phyloP scores from a whole-genome alignment of 352 stramenopile species.

The Elongisporangium anandrum region DNA sequence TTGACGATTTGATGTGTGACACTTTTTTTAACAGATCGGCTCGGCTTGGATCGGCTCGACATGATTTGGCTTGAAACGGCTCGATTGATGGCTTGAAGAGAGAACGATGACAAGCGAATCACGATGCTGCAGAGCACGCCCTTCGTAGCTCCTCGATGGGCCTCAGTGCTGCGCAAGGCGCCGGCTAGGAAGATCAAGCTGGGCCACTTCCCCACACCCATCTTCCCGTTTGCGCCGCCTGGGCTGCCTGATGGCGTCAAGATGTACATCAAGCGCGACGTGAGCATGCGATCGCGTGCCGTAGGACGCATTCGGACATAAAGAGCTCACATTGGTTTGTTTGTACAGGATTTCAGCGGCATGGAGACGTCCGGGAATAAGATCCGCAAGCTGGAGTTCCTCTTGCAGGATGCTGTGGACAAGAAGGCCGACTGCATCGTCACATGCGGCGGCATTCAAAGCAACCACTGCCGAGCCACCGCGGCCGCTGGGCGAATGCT shows the following conservation, averaged over 20 bases:
- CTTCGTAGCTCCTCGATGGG: conserved; percentile 61
- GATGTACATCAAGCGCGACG: conserved; percentile 85
- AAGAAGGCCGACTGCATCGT: conserved; percentile 85
- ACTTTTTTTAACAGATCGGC: background rate
- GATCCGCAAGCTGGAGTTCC: conserved; percentile 94
- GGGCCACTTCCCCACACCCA: conserved; percentile 79
- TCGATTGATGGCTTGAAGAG: no score
- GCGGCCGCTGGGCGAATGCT: conserved; percentile 85
- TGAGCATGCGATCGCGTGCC: conserved; percentile 8
- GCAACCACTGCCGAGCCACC: conserved; percentile 91
- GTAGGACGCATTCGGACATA: background rate
- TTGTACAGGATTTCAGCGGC: conserved; percentile 72
- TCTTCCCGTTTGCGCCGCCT: conserved; percentile 67
- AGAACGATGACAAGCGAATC: background rate
- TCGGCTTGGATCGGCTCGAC: background rate
- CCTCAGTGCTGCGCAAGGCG: conserved; percentile 35
- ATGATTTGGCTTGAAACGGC: background rate
- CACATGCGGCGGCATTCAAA: conserved; percentile 92
- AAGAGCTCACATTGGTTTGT: background rate
- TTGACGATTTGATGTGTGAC: background rate
- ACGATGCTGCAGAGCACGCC: conserved; percentile 59
- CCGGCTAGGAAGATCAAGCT: conserved; percentile 48
- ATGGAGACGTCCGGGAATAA: conserved; percentile 94
- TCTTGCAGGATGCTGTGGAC: conserved; percentile 88
- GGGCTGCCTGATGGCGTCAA: conserved; percentile 61